phyloP scores from a whole-genome alignment of 768 basidiomycete genomes.

The Mycena venus region DNA sequence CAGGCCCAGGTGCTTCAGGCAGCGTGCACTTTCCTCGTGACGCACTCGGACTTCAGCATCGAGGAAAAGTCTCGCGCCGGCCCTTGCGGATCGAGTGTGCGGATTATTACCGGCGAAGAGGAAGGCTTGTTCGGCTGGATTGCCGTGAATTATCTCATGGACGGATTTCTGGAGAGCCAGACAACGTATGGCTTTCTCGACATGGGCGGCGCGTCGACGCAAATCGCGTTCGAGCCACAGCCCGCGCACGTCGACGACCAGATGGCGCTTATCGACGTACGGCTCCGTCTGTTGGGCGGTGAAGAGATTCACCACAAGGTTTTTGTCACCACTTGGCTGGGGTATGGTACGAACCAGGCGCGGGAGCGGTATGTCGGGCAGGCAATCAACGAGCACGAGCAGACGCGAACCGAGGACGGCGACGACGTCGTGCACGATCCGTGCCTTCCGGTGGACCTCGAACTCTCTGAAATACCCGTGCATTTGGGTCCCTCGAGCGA shows the following conservation, averaged over 20 bases:
- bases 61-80: conserved; percentile 74
- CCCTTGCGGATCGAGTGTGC: conserved; percentile 92
- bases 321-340: conserved; percentile 98
- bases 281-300: conserved; percentile 85
- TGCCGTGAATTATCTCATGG: conserved; percentile 98
- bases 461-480: conserved; percentile 69
- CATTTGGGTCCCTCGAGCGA: conserved; percentile 52
- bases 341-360: conserved; percentile 98
- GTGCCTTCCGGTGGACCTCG: conserved; percentile 86
- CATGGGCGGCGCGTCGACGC: conserved; percentile 99
- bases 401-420: conserved; percentile 44
- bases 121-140: conserved; percentile 99
- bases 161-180: conserved; percentile 84
- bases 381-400: conserved; percentile 70
- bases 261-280: conserved; percentile 82
- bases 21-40: conserved; percentile 82
- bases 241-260: conserved; percentile 65
- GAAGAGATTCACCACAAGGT: conserved; percentile 91
- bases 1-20: conserved; percentile 81
- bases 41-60: conserved; percentile 84
- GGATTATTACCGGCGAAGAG: conserved; percentile 97
- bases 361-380: conserved; percentile 90
- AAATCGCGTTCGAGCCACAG: conserved; percentile 96
- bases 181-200: conserved; percentile 98
- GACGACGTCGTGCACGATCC: conserved; percentile 79